Base-by-base conservation (phyloP, 345 rosid genomes). In the Firmiana major region DNA sequence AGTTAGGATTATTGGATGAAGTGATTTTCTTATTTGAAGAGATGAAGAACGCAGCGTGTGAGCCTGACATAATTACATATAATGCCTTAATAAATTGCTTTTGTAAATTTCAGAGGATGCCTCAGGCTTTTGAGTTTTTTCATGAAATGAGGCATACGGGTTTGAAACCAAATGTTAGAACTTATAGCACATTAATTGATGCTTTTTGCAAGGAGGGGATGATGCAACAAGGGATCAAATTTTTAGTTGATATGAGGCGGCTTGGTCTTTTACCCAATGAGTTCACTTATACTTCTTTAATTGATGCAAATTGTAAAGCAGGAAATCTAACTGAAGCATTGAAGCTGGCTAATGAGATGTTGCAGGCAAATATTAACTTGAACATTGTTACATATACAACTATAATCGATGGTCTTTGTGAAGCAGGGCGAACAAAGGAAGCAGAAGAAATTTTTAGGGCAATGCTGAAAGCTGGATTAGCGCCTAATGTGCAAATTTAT, bases 131-230 rank as follows among this genome's bases (percentile, higher is more conserved):
- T 74, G 73, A 69, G 78, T 90, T 87, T 83, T 81, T 82, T 75
- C 63, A 72, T 43, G 91, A 92, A 84, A 85, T 90, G 90, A 92
- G 81, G 82, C 75, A 10, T 22, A 78, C 70, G 65, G 90, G 84
- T 72, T 63, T 89, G 84, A 86, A 74, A 81, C 91, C 92, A 10
- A 88, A 88, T 81, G 90, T 87, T 80, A 82, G 86, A 53, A 90
- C 90, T 76, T 89, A 92, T 67, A 92, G 92, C 76, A 85, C 94
- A 63, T 62, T 92, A 71, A 84, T 91, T 78, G 97, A 90, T 86
- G 91, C 88, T 13, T 78, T 91, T 21, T 88, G 94, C 81, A 90
- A 90, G 79, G 92, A 87, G 54, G 90, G 88, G 55, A 92, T 92
- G 94, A 86, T 90, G 88, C 87, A 77, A 54, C 82, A 81, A 64